Base-by-base conservation (phyloP, 1,284 basidiomycete genomes). In the Rhizoctonia solani region DNA sequence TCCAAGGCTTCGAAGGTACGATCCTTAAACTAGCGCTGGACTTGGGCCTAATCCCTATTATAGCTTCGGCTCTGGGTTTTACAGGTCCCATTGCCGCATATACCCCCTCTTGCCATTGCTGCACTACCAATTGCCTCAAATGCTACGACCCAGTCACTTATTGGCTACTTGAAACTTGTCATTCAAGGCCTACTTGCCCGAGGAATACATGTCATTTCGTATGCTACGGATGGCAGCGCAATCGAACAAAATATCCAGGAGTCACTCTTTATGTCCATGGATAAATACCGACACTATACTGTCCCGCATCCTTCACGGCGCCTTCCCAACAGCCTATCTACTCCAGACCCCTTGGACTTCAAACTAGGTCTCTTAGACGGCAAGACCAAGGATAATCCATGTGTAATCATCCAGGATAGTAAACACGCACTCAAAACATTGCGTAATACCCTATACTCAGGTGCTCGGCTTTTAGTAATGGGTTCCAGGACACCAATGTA, bases 401-500 rank as follows among this genome's bases (percentile, higher is more conserved):
- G 75, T 2, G 70, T 68, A 6, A 71, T 75, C 41, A 56, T 78
- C n/a, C 78, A 79, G 69, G 78, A 79, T 67, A 73, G 76, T 1
- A 76, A 77, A 54, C 78, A 79, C 67, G 71, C 68, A 0, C 66
- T 73, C 11, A 79, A 79, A 69, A 78, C 77, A 0, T 68, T 71
- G 19, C 73, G 75, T 1, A 78, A 78, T 69, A 76, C 75, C 66
- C 32, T 74, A 0, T 76, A 73, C 63, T 72, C 73, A 5, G 76
- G 77, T n/a, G 74, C 76, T 8, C 72, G 69, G 1, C 21, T 71
- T 13, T 66, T 78, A 0, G 70, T 69, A 0, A 19, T 79, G 0
- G 76, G 75, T 0, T 74, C 75, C 37, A 55, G 71, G 25, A 27
- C 67, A 0, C 70, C 71, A 0, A 30, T 71, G 9, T 79, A 72